These are phyloP conservation scores for Graphilbum sp. DNA, from an alignment of 2,329 filamentous ascomycete genomes.

Conservation along the genomic window DNA sequence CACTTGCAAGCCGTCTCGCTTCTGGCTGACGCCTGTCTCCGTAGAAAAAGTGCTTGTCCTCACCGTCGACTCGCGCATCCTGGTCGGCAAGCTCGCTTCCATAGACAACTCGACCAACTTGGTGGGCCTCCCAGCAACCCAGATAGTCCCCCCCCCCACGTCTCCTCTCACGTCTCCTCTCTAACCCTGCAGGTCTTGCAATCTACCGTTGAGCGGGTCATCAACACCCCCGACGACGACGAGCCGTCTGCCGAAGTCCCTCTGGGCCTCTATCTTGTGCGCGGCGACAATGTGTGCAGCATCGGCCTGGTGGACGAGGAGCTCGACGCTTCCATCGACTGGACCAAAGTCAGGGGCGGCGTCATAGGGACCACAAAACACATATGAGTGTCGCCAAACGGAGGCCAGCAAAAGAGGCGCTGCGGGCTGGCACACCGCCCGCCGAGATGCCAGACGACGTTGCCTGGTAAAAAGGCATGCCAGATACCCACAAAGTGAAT, in stretches of 20 bases:
- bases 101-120: conserved; percentile 90
- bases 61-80: conserved; percentile 78
- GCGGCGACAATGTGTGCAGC: conserved; percentile 86
- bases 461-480: no score
- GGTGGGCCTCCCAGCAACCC: no score
- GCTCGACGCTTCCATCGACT: conserved; percentile 80
- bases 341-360: conserved; percentile 74
- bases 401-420: no score
- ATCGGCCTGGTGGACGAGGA: conserved; percentile 82
- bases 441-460: no score
- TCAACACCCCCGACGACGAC: conserved; percentile 67
- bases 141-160: conserved; percentile 25
- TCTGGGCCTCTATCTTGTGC: conserved; percentile 78
- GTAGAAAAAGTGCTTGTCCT: conserved; percentile 90
- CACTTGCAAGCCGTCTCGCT: no score
- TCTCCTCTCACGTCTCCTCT: neutral
- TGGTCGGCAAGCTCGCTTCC: conserved; percentile 67
- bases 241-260: conserved; percentile 67
- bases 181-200: conserved; percentile 47
- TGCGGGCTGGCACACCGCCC: no score
- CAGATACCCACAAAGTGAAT: no score
- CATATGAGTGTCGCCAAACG: conserved; percentile 17
- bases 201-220: conserved; percentile 75
- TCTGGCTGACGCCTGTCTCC: no score
- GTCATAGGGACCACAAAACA: conserved; percentile 79